phyloP scores from a whole-genome alignment of 148 eudicot species.

The Agrostemma githago region DNA sequence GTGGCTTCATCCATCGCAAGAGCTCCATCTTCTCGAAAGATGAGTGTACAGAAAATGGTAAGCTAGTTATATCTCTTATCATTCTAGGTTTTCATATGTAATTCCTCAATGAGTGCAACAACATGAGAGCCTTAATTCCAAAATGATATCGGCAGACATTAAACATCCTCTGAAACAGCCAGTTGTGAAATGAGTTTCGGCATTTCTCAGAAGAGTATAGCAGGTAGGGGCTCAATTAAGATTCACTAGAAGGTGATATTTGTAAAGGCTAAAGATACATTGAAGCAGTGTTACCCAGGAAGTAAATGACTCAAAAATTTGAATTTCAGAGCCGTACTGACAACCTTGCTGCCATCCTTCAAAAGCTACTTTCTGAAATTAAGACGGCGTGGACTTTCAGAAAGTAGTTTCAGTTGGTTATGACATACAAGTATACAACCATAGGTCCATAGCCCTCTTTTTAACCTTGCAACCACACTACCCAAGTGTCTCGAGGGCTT shows the following conservation, averaged over 20 bases:
- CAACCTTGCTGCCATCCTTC: not conserved
- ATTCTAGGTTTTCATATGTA: not conserved
- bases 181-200: too few species aligned
- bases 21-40: constrained; percentile 57
- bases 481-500: not conserved
- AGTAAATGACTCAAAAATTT: not conserved
- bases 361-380: not conserved
- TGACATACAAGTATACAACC: not conserved
- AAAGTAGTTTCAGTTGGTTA: not conserved
- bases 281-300: not conserved
- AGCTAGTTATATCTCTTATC: constrained; percentile 7
- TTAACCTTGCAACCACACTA: not conserved
- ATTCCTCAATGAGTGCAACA: not conserved
- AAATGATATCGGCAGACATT: not conserved
- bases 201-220: not conserved
- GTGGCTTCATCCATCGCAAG: constrained; percentile 68
- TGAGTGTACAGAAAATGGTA: constrained; percentile 42
- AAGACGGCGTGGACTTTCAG: not conserved
- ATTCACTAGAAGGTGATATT: not conserved
- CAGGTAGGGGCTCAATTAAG: not conserved
- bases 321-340: not conserved
- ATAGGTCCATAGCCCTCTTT: not conserved
- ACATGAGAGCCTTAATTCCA: not conserved
- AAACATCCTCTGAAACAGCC: not conserved
- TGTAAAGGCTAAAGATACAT: not conserved